phyloP scores from a whole-genome alignment of 345 rosid genomes.

The Gossypium raimondii region DNA sequence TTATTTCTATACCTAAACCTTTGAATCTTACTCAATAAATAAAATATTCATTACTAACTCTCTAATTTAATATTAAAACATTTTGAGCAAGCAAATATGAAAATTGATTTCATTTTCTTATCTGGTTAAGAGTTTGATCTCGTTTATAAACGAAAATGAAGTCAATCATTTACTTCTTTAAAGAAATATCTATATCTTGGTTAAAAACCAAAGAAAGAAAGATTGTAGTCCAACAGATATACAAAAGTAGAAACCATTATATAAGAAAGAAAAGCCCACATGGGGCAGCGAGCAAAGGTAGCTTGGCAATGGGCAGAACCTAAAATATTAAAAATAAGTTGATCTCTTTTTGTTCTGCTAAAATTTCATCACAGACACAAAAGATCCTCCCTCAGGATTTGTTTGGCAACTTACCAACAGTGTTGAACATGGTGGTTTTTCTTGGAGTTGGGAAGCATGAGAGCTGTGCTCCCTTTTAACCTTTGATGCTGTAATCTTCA shows the following conservation, averaged over 20 bases:
- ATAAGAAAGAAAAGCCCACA: background rate
- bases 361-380: slow-evolving; percentile 25
- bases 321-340: background rate
- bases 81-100: no score
- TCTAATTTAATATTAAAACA: no score
- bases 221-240: no score
- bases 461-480: slow-evolving; percentile 6
- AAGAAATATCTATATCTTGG: no score
- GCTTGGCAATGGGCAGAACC: background rate
- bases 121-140: no score
- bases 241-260: background rate
- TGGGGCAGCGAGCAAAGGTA: background rate
- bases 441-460: slow-evolving; percentile 24
- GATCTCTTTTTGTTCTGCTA: background rate
- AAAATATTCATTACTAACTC: no score
- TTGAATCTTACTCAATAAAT: no score
- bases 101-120: no score
- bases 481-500: background rate
- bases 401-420: slow-evolving; percentile 29
- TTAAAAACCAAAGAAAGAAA: no score
- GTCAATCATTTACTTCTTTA: no score
- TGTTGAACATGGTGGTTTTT: slow-evolving; percentile 5
- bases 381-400: slow-evolving; percentile 24
- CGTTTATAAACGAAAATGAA: no score
- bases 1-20: no score